These are phyloP conservation scores for Agaricus subrufescens DNA, from an alignment of 768 basidiomycete genomes.

Conservation along the genomic window DNA sequence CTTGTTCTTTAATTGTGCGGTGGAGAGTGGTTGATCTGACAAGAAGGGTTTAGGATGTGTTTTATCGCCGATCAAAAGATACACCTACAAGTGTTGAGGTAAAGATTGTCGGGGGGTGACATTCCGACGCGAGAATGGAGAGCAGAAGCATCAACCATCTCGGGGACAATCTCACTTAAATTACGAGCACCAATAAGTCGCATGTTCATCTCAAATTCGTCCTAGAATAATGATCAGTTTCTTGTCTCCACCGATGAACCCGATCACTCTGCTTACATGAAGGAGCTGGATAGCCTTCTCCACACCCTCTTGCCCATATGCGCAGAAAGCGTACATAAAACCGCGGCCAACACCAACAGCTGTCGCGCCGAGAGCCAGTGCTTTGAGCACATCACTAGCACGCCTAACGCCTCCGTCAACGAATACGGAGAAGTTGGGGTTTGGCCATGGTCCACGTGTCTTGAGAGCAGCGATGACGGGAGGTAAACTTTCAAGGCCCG, in stretches of 20 bases:
- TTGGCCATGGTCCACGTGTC: conserved; percentile 70
- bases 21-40: conserved; percentile 17
- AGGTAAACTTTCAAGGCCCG: conserved; percentile 85
- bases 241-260: background rate
- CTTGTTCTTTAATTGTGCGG: conserved; percentile 20
- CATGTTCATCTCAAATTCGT: conserved; percentile 98
- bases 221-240: conserved; percentile 37
- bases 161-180: conserved; percentile 72
- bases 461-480: conserved; percentile 69
- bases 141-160: conserved; percentile 80
- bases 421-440: conserved; percentile 77
- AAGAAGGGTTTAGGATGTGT: background rate
- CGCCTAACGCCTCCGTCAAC: conserved; percentile 92
- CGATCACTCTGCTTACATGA: conserved; percentile 37
- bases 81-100: conserved; percentile 5
- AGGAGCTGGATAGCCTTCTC: conserved; percentile 79
- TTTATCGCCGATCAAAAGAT: background rate
- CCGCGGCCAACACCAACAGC: conserved; percentile 89
- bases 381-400: conserved; percentile 87
- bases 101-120: conserved; percentile 6
- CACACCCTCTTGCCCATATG: conserved; percentile 87
- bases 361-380: conserved; percentile 83
- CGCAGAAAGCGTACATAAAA: conserved; percentile 83
- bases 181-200: conserved; percentile 83
- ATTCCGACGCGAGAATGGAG: conserved; percentile 7